These are phyloP conservation scores for Epichloe bromicola DNA, from an alignment of 2,329 filamentous ascomycete genomes.

Conservation along the genomic window DNA sequence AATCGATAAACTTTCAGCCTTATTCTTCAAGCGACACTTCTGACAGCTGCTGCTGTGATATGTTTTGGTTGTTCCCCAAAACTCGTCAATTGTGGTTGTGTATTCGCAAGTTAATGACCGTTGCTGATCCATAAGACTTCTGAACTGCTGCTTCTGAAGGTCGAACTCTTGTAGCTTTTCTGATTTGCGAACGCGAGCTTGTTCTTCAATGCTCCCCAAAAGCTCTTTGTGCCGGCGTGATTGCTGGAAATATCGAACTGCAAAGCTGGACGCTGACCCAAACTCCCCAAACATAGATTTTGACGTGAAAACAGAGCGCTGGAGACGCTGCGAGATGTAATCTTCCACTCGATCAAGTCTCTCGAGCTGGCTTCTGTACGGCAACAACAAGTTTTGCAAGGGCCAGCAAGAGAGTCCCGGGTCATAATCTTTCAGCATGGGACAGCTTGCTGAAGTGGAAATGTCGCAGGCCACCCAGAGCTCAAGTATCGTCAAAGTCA, in stretches of 20 bases:
- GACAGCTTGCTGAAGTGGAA: constrained; percentile 23
- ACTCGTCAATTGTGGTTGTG: neutral
- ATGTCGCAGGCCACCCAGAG: constrained; percentile 46
- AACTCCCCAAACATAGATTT: constrained; percentile 9
- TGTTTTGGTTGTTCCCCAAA: neutral
- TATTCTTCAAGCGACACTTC: constrained; percentile 19
- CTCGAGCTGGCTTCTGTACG: constrained; percentile 28
- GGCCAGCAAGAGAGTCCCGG: constrained; percentile 27
- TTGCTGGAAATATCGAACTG: constrained; percentile 8
- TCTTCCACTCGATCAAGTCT: constrained; percentile 32
- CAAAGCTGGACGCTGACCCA: constrained; percentile 8
- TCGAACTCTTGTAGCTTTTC: constrained; percentile 9
- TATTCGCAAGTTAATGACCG: constrained; percentile 4
- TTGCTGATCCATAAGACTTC: constrained; percentile 6
- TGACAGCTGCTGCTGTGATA: constrained; percentile 15
- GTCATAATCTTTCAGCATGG: constrained; percentile 32
- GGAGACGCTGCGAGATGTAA: constrained; percentile 19
- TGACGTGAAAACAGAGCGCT: no score
- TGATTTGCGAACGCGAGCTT: constrained; percentile 16
- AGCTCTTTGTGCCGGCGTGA: constrained; percentile 22
- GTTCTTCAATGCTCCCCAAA: constrained; percentile 21
- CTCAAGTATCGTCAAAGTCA: constrained; percentile 42
- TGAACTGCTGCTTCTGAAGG: constrained; percentile 3
- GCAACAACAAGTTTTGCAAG: constrained; percentile 32
- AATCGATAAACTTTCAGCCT: constrained; percentile 31